Evolutionary conservation across 1,139 yeast genomes (phyloP), one percentile per base, ranked within the genome.

Genomic region (Debaryomycetaceae sp.): DNA sequence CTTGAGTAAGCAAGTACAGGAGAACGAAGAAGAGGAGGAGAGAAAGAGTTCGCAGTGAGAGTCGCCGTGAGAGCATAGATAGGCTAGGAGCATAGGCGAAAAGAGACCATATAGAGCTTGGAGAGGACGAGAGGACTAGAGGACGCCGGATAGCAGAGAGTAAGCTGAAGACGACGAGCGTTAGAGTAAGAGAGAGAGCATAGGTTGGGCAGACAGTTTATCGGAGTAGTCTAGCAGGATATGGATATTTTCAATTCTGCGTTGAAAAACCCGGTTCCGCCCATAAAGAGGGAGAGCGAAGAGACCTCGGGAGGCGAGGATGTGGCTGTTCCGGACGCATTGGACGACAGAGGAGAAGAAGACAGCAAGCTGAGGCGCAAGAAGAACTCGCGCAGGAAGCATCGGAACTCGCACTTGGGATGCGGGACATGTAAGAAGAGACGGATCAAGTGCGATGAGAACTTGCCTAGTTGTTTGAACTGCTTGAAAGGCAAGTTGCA

Each of bases 381-480:
- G 62, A 72, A 75, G 49, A 75, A 73, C 48, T 70, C 78, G 17
- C 65, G 87, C 50, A 61, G 85, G 48, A 75, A 79, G 44, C 87
- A 81, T 58, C 67, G 82, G 44, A 81, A 81, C 58, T 78, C 83
- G 14, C 85, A 80, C 52, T 67, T 61, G 41, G 82, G 83, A 26
- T 81, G 87, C 61, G 79, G 81, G 5, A 80, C 83, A 31, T 81
- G 87, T 61, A 80, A 81, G 51, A 73, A 78, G 49, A 70, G 87
- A 45, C 64, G 87, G 44, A 79, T 81, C 54, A 81, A 81, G 53
- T 81, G 87, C 59, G 86, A 81, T 58, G 87, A 81, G 54, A 70
- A 73, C 41, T 63, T 80, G 26, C 87, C 86, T 1, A 67, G 73
- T 29, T 81, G 87, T 51, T 65, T 73, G 38, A 81, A 81, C 52